Percentiles rank a stretch among this genome's conserved stretches.
These are phyloP conservation scores for Trametes punicea DNA, from an alignment of 768 basidiomycete genomes.

Conservation along the genomic window DNA sequence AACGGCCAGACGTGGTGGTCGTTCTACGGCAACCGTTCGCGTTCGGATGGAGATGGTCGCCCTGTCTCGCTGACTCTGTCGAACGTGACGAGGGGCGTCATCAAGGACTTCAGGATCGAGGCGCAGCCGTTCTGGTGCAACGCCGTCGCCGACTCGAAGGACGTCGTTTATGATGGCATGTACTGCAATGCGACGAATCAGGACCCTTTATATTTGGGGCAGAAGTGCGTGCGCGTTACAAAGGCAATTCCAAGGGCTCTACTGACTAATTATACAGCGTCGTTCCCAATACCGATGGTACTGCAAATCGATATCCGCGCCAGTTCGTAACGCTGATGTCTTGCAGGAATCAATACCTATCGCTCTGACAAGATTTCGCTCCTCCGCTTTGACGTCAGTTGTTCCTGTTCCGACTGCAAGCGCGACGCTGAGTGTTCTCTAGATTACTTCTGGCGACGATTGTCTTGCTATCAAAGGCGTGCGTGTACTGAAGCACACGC, in stretches of 20 bases:
- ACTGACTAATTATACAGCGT: conserved; percentile 31
- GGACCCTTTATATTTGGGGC: conserved; percentile 45
- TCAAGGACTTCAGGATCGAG: conserved; percentile 50
- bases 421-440: neutral
- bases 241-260: conserved; percentile 11
- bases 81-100: conserved; percentile 39
- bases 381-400: conserved; percentile 49
- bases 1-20: conserved; percentile 65
- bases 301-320: neutral
- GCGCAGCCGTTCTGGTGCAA: conserved; percentile 64
- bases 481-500: neutral
- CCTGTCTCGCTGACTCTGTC: conserved; percentile 54
- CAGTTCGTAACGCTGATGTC: neutral
- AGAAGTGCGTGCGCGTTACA: conserved; percentile 38
- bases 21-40: conserved; percentile 41
- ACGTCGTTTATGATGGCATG: conserved; percentile 56
- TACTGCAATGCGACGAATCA: conserved; percentile 55
- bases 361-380: conserved; percentile 46
- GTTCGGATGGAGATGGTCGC: conserved; percentile 53
- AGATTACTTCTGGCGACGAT: conserved; percentile 57
- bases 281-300: conserved; percentile 61
- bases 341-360: conserved; percentile 51
- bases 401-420: neutral
- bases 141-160: conserved; percentile 45
- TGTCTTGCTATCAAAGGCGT: conserved; percentile 63